Conservation (phyloP, 169 alveolate species). For the Hepatocystis sp. region DNA sequence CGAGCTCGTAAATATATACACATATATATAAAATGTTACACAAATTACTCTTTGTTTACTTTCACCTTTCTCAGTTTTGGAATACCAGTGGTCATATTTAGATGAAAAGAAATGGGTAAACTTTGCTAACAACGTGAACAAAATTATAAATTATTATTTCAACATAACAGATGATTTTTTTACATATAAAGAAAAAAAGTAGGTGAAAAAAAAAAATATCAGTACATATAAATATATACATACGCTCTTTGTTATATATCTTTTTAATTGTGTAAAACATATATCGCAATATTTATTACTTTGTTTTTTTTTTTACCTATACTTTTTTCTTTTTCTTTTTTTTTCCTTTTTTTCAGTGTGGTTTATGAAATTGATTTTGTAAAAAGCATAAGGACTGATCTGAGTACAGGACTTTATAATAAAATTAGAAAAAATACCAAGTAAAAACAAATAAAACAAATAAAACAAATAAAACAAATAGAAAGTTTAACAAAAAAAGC, state of each 20-base stretch:
- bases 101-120: slow-evolving; percentile 67
- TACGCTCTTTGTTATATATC: background rate
- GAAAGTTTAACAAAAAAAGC: no score
- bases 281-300: no score
- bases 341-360: slow-evolving; percentile 20
- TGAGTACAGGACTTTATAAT: slow-evolving; percentile 54
- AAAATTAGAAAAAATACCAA: slow-evolving; percentile 46
- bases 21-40: background rate
- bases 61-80: slow-evolving; percentile 31
- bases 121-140: slow-evolving; percentile 41
- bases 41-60: no score
- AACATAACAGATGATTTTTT: slow-evolving; percentile 63
- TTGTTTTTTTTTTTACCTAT: no score
- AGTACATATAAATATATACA: background rate
- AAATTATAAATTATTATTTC: slow-evolving; percentile 70
- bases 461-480: no score
- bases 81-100: slow-evolving; percentile 75
- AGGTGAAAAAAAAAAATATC: slow-evolving; percentile 3
- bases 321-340: slow-evolving; percentile 2
- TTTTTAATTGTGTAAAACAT: background rate
- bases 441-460: no score
- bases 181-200: slow-evolving; percentile 72
- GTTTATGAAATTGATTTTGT: slow-evolving; percentile 62
- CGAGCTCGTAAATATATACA: background rate
- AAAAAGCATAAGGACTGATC: slow-evolving; percentile 40